These are phyloP conservation scores for Vitis hybrid DNA, from an alignment of 177 flowering plant species.

Conservation along the genomic window DNA sequence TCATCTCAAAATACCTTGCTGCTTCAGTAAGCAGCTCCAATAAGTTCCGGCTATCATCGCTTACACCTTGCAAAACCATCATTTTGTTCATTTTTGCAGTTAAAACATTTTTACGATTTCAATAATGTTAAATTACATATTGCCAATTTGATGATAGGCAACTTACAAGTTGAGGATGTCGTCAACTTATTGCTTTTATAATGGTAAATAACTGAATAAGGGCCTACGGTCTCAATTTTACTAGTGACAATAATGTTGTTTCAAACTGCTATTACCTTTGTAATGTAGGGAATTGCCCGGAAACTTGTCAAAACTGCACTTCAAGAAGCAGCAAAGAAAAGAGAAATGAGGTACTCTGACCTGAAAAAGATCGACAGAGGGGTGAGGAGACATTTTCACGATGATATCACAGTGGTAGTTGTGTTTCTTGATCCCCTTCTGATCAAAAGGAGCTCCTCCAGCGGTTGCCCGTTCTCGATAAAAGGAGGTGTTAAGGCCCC, in stretches of 20 bases:
- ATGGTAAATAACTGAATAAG: too few relatives aligned
- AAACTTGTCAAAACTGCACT: constrained; percentile 59
- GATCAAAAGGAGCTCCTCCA: constrained; percentile 16
- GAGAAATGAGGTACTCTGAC: constrained; percentile 60
- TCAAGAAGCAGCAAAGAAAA: constrained; percentile 46
- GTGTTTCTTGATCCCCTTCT: constrained; percentile 36
- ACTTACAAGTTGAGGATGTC: too few relatives aligned
- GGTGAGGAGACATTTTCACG: constrained; percentile 74
- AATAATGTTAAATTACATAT: too few relatives aligned
- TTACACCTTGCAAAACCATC: too few relatives aligned
- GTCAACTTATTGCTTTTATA: too few relatives aligned
- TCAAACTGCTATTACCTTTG: neutral
- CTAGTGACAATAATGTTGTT: too few relatives aligned
- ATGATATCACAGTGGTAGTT: constrained; percentile 66
- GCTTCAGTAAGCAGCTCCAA: neutral
- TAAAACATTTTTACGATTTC: too few relatives aligned
- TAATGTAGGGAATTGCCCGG: constrained; percentile 57
- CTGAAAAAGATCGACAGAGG: constrained; percentile 52
- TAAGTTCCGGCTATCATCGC: too few relatives aligned
- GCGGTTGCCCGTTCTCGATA: constrained; percentile 27
- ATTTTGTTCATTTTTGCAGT: too few relatives aligned
- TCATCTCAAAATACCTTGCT: neutral
- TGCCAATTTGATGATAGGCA: too few relatives aligned
- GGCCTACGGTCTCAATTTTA: too few relatives aligned
- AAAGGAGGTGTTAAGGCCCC: constrained; percentile 34